Base-by-base conservation (phyloP, 2,329 filamentous ascomycete genomes). In the Phaeosphaeria sp. region DNA sequence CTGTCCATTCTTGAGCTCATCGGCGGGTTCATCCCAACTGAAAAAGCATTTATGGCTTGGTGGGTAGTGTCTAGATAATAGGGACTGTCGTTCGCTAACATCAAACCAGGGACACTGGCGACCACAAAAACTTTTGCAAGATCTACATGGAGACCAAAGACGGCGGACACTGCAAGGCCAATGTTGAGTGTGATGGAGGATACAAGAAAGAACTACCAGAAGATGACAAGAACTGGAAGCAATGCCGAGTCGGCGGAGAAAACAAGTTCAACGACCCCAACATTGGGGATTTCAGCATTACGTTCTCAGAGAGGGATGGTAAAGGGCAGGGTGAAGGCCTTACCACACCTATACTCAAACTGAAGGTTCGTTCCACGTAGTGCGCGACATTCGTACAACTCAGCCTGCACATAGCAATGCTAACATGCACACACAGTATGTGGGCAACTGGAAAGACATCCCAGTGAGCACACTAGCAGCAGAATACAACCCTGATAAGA, bases 221-320 rank as follows among this genome's bases (percentile, higher is more conserved):
- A 6, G 20, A 22, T 7, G 43, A 46, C 43, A 22, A 25, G 22
- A 13, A 13, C n/a, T 43, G 41, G 41, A 46, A 46, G 6, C 7
- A 22, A 3, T 46, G 43, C 13, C 4, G 9, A 17, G 43, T 46
- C 6, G 43, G 43, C 21, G 43, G 43, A 17, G 20, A 25, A 7
- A 22, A 46, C 6, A 22, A 46, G 7, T 55, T 60, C 25, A 57
- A 13, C 11, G 58, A 60, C 27, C 47, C 50, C 17, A 50, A 55
- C 2, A 60, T 60, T 42, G 58, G 58, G 7, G 58, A 60, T 2
- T 60, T 57, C 47, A 60, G 58, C 43, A 58, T 60, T 43, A 61
- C 46, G 2, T 61, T 58, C 30, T 42, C 22, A 1, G 39, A 55
- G 25, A 53, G 36, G 18, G 55, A 58, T 43, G 54, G 58, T 17